Base-by-base conservation (phyloP, 169 alveolate species). In the Cryptosporidium meleagridis region DNA sequence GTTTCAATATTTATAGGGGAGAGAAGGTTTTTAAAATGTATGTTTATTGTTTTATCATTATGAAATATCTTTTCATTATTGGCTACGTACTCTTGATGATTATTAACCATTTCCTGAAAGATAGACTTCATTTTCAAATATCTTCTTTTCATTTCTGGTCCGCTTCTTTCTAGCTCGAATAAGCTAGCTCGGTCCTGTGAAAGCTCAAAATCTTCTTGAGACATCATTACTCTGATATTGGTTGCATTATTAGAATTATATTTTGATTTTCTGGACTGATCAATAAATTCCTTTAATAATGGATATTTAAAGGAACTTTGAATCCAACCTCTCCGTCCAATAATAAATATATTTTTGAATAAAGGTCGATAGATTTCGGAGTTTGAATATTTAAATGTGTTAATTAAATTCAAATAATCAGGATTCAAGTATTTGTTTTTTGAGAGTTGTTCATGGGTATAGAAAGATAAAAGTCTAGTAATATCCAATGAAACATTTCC, bases 401-500 rank as follows among this genome's bases (percentile, higher is more conserved):
- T 29, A 21, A 80, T 62, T 26, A 80, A 48, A 6, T 65, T 80
- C 1, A 80, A 31, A 44, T 23, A 80, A 65, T 80, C 69, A 12
- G 75, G 75, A 31, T 80, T 80, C 59, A 80, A 5, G 18, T 61
- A 61, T 21, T 41, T 67, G 75, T 62, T 80, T 62, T 80, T 65
- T 80, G 62, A 62, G 29, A 80, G 75, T 44, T 80, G 55, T 14
- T 61, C 35, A 80, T 80, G 65, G 2, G 59, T 16, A 67, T 80
- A 80, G 45, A 80, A 80, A 0, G 89, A 80, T 41, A 80, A 62
- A 1, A 80, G 23, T 44, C 89, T 29, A 8, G 69, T 37, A 44
- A 80, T 80, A 62, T 80, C 89, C 39, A 80, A 44, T 80, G 89
- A 51, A 61, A 80, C 89, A 80, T 80, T 80, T 23, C 89, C 89